Evolutionary conservation across 768 basidiomycete species (phyloP), one percentile per base, ranked within the genome.

Genomic region (Lyophyllum semitale): DNA sequence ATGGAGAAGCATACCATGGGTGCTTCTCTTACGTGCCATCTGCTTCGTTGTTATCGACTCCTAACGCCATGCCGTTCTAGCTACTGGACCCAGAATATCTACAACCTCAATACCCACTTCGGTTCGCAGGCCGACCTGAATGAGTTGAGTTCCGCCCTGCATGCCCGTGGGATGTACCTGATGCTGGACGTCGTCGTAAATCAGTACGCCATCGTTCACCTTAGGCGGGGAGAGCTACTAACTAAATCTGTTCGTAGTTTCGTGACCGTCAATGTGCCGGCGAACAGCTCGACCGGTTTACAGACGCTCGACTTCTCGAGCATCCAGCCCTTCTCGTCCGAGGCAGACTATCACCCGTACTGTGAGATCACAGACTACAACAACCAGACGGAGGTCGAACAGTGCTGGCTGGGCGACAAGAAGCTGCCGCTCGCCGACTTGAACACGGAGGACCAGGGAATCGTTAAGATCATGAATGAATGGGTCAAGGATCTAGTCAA

Each of bases 181-280:
- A 91, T 89, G 87, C 78, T 91, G 37, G 89, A 91, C 62, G 72
- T 87, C 18, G 86, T 92, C 54, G 81, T 87, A 44, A 92, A 92
- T 69, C 87, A 91, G 71, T 87, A 84, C 49, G 86, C 46, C 11
- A 8, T 4, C 17, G 6, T 6, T 45, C 33, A 11, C 23, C 13
- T 17, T 9, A 30, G n/a, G 29, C 45, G 41, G 23, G 4, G 29
- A 35, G 27, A 25, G 9, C 11, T 41, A 20, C 43, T 35, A 25
- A 35, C 23, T 33, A 33, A 20, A 11, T 43, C 33, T 25, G 8
- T 33, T 11, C n/a, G n/a, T 7, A 68, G 66, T 47, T 56, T 67
- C 35, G 65, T 59, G 42, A 59, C 46, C 30, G 51, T n/a, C n/a
- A n/a, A n/a, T n/a, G n/a, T 55, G 18, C 59, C 59, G 27, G 49